These are phyloP conservation scores for Eleusine indica DNA, from an alignment of 176 grass and related monocot genomes.

Conservation along the genomic window DNA sequence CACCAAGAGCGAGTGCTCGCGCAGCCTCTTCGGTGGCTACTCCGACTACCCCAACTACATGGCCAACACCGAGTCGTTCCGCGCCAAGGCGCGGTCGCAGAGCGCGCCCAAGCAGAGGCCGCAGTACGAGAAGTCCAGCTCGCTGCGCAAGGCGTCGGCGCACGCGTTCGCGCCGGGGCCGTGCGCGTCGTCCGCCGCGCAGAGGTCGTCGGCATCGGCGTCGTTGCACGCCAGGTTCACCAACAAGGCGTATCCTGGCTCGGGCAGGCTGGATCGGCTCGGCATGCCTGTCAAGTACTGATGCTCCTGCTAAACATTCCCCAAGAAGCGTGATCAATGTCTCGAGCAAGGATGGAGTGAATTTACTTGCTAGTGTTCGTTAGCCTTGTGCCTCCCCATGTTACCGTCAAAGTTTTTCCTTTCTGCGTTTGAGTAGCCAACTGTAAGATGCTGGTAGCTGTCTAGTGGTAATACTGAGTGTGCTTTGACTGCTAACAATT, in stretches of 20 bases:
- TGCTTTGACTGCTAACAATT: slow-evolving; percentile 29
- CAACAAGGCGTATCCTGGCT: slow-evolving; percentile 77
- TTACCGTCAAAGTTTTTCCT: slow-evolving; percentile 38
- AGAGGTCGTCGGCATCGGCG: slow-evolving; percentile 43
- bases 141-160: slow-evolving; percentile 48
- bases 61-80: slow-evolving; percentile 92
- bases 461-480: slow-evolving; percentile 22
- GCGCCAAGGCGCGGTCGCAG: slow-evolving; percentile 81
- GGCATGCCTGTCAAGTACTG: slow-evolving; percentile 75
- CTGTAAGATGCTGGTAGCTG: slow-evolving; percentile 47
- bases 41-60: slow-evolving; percentile 95
- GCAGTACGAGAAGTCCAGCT: slow-evolving; percentile 61
- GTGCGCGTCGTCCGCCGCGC: slow-evolving; percentile 1
- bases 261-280: slow-evolving; percentile 68
- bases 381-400: background rate
- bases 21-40: slow-evolving; percentile 74
- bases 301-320: background rate
- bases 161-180: slow-evolving; percentile 30
- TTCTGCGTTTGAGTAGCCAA: slow-evolving; percentile 34
- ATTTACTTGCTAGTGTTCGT: slow-evolving; percentile 12
- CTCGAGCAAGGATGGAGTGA: background rate
- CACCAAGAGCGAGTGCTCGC: slow-evolving; percentile 77
- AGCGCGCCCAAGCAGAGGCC: slow-evolving; percentile 84
- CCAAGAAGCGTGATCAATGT: background rate
- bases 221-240: slow-evolving; percentile 69